phyloP scores from a whole-genome alignment of 306 rosid species.

The Quercus cerris region DNA sequence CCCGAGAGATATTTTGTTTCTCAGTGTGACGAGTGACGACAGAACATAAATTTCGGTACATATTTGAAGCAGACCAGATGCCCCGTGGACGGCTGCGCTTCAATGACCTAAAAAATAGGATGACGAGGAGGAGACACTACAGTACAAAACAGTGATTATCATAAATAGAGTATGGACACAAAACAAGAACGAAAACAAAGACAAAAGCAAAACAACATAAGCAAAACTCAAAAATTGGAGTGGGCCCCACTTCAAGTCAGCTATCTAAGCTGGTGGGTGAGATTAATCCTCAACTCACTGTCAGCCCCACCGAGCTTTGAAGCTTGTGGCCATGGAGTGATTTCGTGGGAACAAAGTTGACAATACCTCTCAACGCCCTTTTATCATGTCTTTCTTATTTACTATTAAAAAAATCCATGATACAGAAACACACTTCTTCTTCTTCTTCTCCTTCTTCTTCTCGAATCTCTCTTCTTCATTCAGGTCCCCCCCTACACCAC shows the following conservation, averaged over 20 bases:
- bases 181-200: neutral
- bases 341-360: conserved; percentile 31
- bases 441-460: too few species aligned
- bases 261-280: conserved; percentile 56
- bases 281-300: conserved; percentile 30
- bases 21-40: neutral
- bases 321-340: conserved; percentile 63
- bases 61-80: neutral
- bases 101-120: neutral
- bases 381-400: too few species aligned
- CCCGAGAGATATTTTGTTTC: neutral
- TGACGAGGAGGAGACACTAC: neutral
- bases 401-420: too few species aligned
- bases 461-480: too few species aligned
- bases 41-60: neutral
- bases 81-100: neutral
- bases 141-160: too few species aligned
- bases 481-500: neutral
- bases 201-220: neutral
- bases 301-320: conserved; percentile 44
- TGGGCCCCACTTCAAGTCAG: conserved; percentile 55
- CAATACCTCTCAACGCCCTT: conserved; percentile 27
- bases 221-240: neutral
- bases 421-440: too few species aligned
- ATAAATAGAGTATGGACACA: neutral